A percentile compares a stretch with the other conserved stretches of the same genome.
Conservation (phyloP, 2,329 filamentous ascomycete species). For the Ophiosphaerella narmari region DNA sequence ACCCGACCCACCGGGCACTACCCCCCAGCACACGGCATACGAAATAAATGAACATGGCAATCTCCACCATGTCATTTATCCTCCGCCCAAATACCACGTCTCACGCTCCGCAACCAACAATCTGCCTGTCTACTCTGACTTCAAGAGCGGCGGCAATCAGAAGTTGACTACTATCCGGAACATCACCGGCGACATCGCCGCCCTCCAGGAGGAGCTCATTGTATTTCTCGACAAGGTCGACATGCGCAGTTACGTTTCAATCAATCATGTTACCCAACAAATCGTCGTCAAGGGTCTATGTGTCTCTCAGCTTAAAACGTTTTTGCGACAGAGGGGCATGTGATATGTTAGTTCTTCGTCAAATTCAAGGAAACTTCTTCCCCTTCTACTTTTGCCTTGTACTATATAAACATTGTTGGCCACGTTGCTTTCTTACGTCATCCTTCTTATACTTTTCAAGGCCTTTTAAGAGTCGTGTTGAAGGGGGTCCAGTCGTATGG, state of each 20-base stretch:
- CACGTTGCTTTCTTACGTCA: no score
- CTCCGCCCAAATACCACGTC: slow-evolving; percentile 66
- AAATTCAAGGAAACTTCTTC: no score
- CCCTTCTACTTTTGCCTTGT: no score
- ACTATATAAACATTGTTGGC: no score
- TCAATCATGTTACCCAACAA: slow-evolving; percentile 70
- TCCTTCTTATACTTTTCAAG: no score
- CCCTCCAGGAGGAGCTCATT: slow-evolving; percentile 67
- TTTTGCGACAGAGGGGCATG: slow-evolving; percentile 23
- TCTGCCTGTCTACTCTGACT: slow-evolving; percentile 75
- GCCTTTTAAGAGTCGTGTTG: no score
- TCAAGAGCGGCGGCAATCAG: slow-evolving; percentile 76
- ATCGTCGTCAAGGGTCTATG: slow-evolving; percentile 54
- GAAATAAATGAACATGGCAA: not conserved
- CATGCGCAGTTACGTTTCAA: slow-evolving; percentile 53
- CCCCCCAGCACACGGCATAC: slow-evolving; percentile 9
- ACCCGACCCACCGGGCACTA: slow-evolving; percentile 25
- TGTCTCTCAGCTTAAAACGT: slow-evolving; percentile 11
- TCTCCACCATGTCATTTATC: slow-evolving; percentile 11
- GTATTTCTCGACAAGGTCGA: slow-evolving; percentile 61
- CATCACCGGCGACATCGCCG: slow-evolving; percentile 72
- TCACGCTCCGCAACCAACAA: slow-evolving; percentile 71
- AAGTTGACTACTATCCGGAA: slow-evolving; percentile 77
- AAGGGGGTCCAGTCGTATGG: no score
- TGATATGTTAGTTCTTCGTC: slow-evolving; percentile 1